These are phyloP conservation scores for Primulina eburnea DNA, from an alignment of 257 asterid species.

Conservation along the genomic window DNA sequence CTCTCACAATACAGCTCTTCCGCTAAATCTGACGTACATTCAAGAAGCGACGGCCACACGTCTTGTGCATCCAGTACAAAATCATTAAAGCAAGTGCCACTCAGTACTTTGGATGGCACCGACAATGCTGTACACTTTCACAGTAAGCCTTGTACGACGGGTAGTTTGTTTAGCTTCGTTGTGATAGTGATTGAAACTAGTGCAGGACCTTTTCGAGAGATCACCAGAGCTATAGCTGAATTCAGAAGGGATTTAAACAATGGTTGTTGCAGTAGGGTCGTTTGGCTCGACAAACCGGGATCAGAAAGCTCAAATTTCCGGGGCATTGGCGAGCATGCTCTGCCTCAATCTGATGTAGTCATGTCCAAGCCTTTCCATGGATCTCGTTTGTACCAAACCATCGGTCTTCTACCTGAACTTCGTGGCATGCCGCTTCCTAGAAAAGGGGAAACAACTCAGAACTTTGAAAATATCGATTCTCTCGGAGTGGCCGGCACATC, in stretches of 20 bases:
- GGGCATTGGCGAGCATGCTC: slow-evolving; percentile 43
- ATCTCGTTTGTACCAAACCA: slow-evolving; percentile 46
- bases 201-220: slow-evolving; percentile 42
- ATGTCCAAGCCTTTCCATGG: slow-evolving; percentile 73
- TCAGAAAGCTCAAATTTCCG: slow-evolving; percentile 12
- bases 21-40: slow-evolving; percentile 23
- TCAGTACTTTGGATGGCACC: slow-evolving; percentile 46
- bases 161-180: slow-evolving; percentile 20
- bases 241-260: slow-evolving; percentile 46
- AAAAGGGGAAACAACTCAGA: slow-evolving; percentile 14
- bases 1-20: slow-evolving; percentile 28
- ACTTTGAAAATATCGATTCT: slow-evolving; percentile 5
- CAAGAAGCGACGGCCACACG: slow-evolving; percentile 22
- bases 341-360: slow-evolving; percentile 51
- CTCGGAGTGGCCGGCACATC: slow-evolving; percentile 10
- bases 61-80: slow-evolving; percentile 32
- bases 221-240: slow-evolving; percentile 48
- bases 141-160: slow-evolving; percentile 11
- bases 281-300: slow-evolving; percentile 54
- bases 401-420: slow-evolving; percentile 59
- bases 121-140: slow-evolving; percentile 20
- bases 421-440: slow-evolving; percentile 27
- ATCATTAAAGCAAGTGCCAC: slow-evolving; percentile 42
- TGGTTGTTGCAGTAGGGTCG: slow-evolving; percentile 41
- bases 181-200: slow-evolving; percentile 50